Conservation (phyloP, 2,329 filamentous ascomycete species). For the Atkinsonella hypoxylon region DNA sequence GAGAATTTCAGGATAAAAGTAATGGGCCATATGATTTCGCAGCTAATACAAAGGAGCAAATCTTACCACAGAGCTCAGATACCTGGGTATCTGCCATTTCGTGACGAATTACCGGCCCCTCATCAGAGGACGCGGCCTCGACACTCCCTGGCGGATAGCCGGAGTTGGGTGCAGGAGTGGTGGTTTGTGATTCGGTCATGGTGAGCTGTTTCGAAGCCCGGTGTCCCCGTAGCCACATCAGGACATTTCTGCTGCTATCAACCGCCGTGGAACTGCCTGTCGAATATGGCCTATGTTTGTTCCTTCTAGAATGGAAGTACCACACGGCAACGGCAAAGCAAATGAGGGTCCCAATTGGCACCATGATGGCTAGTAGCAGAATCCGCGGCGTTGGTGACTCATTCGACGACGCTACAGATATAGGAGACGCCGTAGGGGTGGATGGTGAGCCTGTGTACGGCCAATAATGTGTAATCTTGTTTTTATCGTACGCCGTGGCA, state of each 20-base stretch:
- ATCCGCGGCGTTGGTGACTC: neutral
- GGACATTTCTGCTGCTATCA: constrained; percentile 34
- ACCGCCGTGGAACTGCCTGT: constrained; percentile 30
- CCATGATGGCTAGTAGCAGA: constrained; percentile 10
- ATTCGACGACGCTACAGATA: neutral
- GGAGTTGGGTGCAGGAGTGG: constrained; percentile 4
- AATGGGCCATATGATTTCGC: neutral
- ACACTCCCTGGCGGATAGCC: neutral
- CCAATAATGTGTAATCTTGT: constrained; percentile 47
- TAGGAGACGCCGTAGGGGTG: neutral
- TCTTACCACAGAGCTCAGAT: constrained; percentile 35
- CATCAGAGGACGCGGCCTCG: neutral
- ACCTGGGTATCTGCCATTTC: constrained; percentile 33
- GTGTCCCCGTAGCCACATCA: constrained; percentile 40
- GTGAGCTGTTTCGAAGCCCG: constrained; percentile 24
- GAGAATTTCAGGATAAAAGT: neutral
- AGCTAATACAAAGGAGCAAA: neutral
- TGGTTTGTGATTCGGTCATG: neutral
- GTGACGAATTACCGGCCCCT: constrained; percentile 4
- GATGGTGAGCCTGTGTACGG: constrained; percentile 35
- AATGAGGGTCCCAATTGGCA: constrained; percentile 5
- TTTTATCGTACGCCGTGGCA: constrained; percentile 37
- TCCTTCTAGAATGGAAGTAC: constrained; percentile 40
- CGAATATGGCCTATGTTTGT: constrained; percentile 16
- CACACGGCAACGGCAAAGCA: constrained; percentile 30